Evolutionary conservation across 257 asterid species (phyloP), one percentile per base, ranked within the genome.

Genomic region (Solanum clarkiae): DNA sequence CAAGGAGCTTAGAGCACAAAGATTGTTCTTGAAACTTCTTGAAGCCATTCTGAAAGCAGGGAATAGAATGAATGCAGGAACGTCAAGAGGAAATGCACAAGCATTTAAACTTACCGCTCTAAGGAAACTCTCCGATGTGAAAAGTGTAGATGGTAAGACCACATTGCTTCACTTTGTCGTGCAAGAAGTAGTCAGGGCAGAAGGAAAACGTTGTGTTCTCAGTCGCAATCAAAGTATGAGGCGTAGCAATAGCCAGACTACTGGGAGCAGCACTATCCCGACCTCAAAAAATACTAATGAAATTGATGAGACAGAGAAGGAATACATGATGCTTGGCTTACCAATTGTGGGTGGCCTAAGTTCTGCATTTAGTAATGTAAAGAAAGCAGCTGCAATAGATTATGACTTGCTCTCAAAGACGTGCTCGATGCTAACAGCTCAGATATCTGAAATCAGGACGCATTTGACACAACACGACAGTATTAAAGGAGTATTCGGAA

Each of bases 41-140:
- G 99, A 97, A 90, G 98, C 99, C 0, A 91, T 95, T 49, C 88
- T 97, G 20, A 97, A 97, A 54, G 97, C 99, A 0, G 99, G 99
- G 49, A 96, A 95, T 75, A 89, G 98, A 53, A 84, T 96, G 86
- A 96, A 95, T 70, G 98, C 96, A 0, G 98, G 98, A 45, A 94
- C 98, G 9, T 87, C 98, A 5, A 90, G 98, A 85, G 99, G 97
- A 36, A 94, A 93, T 80, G 98, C 98, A 3, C 98, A 94, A 49
- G 98, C 97, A 1, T 97, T 95, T 84, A 91, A 91, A 9, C 98
- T 97, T 3, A 92, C 97, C 0, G 97, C 98, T 62, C 92, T 97
- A 11, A 89, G 91, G 53, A 97, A 95, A 84, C 89, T 97, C 9
- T 92, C 97, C 14, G 98, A 95, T 83, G 98, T 97, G 72, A 95